Evolutionary conservation across 2,329 filamentous ascomycete genomes (phyloP).

Genomic region (Fusarium sp.): DNA sequence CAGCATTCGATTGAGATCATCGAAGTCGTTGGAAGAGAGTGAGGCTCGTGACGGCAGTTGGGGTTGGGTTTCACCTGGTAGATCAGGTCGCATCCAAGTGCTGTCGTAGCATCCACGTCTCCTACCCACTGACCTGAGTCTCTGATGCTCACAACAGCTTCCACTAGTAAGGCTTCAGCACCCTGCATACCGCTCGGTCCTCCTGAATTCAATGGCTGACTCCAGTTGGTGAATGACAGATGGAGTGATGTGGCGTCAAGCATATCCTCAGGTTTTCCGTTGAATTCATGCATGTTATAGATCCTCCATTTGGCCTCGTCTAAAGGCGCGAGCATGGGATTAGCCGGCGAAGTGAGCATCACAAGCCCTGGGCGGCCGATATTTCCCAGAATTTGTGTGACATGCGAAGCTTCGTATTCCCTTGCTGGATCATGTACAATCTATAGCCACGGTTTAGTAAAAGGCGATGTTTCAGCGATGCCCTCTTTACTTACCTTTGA

Average conservation of each 20-base stretch:
- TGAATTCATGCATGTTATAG: neutral
- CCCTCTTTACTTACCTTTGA: neutral
- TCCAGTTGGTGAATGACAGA: neutral
- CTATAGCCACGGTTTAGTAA: neutral
- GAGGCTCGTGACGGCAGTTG: neutral
- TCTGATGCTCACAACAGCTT: neutral
- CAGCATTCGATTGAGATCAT: neutral
- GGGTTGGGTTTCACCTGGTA: neutral
- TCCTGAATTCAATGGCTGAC: neutral
- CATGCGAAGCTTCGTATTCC: neutral
- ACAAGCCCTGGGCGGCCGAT: neutral
- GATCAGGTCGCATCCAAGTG: neutral
- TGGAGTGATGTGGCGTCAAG: neutral
- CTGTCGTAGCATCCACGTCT: neutral
- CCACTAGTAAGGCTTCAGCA: neutral
- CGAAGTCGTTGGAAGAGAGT: neutral
- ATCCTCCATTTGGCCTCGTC: neutral
- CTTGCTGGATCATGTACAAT: neutral
- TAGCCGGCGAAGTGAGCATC: neutral
- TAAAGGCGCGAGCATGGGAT: neutral
- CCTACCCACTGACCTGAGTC: neutral
- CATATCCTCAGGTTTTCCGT: neutral
- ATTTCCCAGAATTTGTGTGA: neutral
- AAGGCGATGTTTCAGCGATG: neutral
- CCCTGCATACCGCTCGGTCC: neutral